A percentile compares a stretch with the other conserved stretches of the same genome.
These are phyloP conservation scores for Mycena pura DNA, from an alignment of 768 basidiomycete genomes.

Conservation along the genomic window DNA sequence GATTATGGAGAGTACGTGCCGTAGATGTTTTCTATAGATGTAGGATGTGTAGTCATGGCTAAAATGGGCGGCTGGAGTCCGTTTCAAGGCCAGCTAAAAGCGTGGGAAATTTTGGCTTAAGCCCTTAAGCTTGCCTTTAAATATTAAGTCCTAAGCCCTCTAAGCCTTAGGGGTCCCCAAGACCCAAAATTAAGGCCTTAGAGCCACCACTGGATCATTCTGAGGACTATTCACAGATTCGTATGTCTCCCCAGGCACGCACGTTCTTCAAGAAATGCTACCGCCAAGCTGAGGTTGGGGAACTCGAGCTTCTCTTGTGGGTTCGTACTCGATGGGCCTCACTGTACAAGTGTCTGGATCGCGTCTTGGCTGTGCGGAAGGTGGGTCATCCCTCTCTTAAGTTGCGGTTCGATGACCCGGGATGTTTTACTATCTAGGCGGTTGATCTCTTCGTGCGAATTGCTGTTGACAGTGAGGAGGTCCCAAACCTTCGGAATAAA, in stretches of 20 bases:
- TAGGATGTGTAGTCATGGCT: too few species aligned
- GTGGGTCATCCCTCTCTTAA: background rate
- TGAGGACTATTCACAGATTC: conserved; percentile 12
- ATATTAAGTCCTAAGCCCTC: too few species aligned
- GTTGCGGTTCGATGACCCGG: conserved; percentile 30
- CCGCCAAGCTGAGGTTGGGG: background rate
- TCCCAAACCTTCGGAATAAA: conserved; percentile 36
- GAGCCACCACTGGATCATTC: too few species aligned
- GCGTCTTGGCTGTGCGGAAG: background rate
- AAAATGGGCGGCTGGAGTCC: too few species aligned
- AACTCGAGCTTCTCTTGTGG: conserved; percentile 19
- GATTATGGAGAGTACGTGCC: too few species aligned
- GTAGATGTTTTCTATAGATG: too few species aligned
- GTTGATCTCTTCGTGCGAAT: conserved; percentile 28
- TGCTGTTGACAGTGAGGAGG: conserved; percentile 29
- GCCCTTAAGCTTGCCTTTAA: too few species aligned
- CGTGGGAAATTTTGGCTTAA: too few species aligned
- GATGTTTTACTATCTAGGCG: conserved; percentile 24
- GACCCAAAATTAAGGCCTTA: too few species aligned
- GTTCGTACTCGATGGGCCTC: conserved; percentile 27
- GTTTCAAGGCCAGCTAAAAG: too few species aligned
- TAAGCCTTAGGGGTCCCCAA: too few species aligned
- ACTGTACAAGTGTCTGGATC: conserved; percentile 19
- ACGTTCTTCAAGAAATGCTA: conserved; percentile 17
- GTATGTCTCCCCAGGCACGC: conserved; percentile 24